Evolutionary conservation across 2,329 filamentous ascomycete species (phyloP).

Genomic region (Polychaeton citri): DNA sequence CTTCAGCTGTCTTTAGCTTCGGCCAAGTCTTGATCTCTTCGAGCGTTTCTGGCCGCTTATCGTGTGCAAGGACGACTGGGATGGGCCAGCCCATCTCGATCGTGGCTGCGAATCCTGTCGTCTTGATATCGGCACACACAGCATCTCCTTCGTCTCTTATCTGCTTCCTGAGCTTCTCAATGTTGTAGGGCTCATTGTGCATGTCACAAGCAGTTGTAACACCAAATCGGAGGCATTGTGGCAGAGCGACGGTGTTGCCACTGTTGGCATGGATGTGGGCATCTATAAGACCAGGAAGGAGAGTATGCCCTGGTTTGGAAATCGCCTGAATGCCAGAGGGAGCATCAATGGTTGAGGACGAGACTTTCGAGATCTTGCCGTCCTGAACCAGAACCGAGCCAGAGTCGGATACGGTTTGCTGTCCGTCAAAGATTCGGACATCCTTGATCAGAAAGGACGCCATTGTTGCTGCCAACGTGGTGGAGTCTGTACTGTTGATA

Average conservation of each 20-base stretch:
- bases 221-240: conserved; percentile 35
- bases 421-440: conserved; percentile 36
- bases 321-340: conserved; percentile 2
- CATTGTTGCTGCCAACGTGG: no score
- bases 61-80: conserved; percentile 27
- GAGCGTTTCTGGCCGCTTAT: conserved; percentile 22
- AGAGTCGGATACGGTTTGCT: conserved; percentile 23
- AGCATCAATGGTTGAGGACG: not conserved
- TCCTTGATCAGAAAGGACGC: conserved; percentile 27
- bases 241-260: conserved; percentile 26
- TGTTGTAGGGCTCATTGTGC: conserved; percentile 27
- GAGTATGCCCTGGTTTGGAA: conserved; percentile 30
- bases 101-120: conserved; percentile 34
- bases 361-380: conserved; percentile 26
- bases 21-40: conserved; percentile 35
- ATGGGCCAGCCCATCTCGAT: conserved; percentile 41
- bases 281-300: conserved; percentile 39
- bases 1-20: conserved; percentile 27
- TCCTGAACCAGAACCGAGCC: conserved; percentile 29
- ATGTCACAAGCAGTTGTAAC: conserved; percentile 41
- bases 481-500: no score
- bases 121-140: conserved; percentile 33
- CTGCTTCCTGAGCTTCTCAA: conserved; percentile 19
- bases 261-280: conserved; percentile 35
- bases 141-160: conserved; percentile 18